Percentiles rank a stretch among this genome's conserved stretches.
phyloP scores from a whole-genome alignment of 805 yeast genomes.

The Hanseniaspora meyeri region DNA sequence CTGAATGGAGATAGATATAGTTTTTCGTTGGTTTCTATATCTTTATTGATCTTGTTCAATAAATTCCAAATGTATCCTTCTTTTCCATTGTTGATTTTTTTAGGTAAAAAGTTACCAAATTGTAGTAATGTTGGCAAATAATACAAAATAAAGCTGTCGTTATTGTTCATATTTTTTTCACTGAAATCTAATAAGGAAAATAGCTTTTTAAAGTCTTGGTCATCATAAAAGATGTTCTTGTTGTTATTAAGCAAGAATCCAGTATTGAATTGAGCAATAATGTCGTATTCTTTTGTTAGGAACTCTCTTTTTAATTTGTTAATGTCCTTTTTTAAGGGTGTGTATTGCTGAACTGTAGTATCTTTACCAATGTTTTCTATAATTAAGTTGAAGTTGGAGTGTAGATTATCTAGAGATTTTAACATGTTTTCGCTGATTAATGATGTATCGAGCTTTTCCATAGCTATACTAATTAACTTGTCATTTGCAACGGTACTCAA shows the following conservation, averaged over 20 bases:
- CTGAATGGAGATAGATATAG: conserved; percentile 38
- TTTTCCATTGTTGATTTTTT: conserved; percentile 24
- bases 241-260: conserved; percentile 33
- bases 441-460: neutral
- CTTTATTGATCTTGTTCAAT: conserved; percentile 6
- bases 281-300: conserved; percentile 56
- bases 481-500: conserved; percentile 19
- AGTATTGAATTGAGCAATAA: conserved; percentile 51
- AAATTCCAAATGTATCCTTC: neutral
- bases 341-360: conserved; percentile 41
- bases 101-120: conserved; percentile 28
- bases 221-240: conserved; percentile 14
- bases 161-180: conserved; percentile 35
- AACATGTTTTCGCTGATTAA: conserved; percentile 35
- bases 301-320: conserved; percentile 50
- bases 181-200: conserved; percentile 35
- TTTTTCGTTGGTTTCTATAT: conserved; percentile 25
- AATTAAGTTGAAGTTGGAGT: conserved; percentile 42
- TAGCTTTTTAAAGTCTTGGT: conserved; percentile 17
- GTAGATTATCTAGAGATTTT: conserved; percentile 45
- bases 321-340: conserved; percentile 35
- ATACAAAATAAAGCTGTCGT: conserved; percentile 55
- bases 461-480: neutral
- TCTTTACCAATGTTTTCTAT: conserved; percentile 41
- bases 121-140: conserved; percentile 48